phyloP scores from a whole-genome alignment of 345 rosid species.

The Hibiscus tridactylites region DNA sequence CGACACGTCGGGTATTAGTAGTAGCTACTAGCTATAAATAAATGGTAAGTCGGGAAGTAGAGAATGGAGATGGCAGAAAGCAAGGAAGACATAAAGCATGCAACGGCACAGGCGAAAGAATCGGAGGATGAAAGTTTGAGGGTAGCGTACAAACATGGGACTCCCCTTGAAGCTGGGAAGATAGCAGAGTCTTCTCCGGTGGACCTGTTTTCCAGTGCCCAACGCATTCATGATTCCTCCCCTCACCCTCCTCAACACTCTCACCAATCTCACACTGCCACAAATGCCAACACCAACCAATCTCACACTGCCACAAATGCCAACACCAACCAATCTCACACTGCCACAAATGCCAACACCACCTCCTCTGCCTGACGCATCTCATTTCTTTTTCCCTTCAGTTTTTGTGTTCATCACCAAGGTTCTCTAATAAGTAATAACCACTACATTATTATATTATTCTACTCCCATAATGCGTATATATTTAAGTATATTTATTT shows the following conservation, averaged over 20 bases:
- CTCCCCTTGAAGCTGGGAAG: conserved; percentile 38
- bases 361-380: neutral
- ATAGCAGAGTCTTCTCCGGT: conserved; percentile 35
- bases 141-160: conserved; percentile 30
- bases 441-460: no score
- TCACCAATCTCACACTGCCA: no score
- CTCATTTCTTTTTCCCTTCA: no score
- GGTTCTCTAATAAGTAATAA: no score
- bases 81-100: conserved; percentile 30
- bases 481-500: no score
- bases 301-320: no score
- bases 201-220: conserved; percentile 29
- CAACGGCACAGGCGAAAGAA: conserved; percentile 35
- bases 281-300: no score
- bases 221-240: neutral
- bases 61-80: conserved; percentile 22
- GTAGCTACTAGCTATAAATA: neutral
- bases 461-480: no score
- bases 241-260: neutral
- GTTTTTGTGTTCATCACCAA: no score
- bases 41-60: neutral
- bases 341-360: no score
- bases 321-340: no score
- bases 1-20: neutral
- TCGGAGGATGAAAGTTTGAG: conserved; percentile 34